phyloP scores from a whole-genome alignment of 768 basidiomycete genomes.

The Phanerochaete sordida region DNA sequence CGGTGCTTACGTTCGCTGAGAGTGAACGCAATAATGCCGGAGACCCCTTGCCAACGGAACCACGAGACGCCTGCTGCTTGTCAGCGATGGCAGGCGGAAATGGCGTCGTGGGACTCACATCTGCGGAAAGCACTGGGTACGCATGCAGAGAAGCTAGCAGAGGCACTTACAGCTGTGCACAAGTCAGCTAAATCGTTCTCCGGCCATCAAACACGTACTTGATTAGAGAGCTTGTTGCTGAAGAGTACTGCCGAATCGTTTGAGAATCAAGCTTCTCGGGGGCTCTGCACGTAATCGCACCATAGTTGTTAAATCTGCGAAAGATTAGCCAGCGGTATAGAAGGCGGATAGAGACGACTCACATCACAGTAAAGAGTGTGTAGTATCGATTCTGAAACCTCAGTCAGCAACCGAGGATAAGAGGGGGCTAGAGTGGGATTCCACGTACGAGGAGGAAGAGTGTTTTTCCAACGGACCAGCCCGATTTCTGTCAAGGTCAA shows the following conservation, averaged over 20 bases:
- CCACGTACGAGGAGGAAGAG: constrained; percentile 50
- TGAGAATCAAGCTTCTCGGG: too few relatives aligned
- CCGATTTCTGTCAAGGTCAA: constrained; percentile 35
- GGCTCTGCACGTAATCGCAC: too few relatives aligned
- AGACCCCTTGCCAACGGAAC: constrained; percentile 62
- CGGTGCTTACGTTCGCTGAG: constrained; percentile 47
- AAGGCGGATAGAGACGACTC: constrained; percentile 19
- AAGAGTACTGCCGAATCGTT: constrained; percentile 2
- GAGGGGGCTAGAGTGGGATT: background rate
- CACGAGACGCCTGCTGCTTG: constrained; percentile 22
- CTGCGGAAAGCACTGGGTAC: background rate
- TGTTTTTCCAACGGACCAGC: constrained; percentile 54
- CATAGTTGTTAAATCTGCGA: constrained; percentile 51
- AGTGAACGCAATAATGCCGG: constrained; percentile 49
- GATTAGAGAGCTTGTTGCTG: background rate
- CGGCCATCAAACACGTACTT: background rate
- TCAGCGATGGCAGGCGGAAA: background rate
- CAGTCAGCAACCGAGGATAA: background rate
- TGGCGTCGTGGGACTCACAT: background rate
- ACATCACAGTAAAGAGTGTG: constrained; percentile 47
- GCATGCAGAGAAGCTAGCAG: background rate
- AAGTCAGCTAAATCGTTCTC: constrained; percentile 4
- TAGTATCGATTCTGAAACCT: constrained; percentile 56
- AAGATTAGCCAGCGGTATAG: background rate
- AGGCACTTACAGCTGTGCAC: constrained; percentile 6